Evolutionary conservation across 2,329 filamentous ascomycete genomes (phyloP).

Genomic region (Zymoseptoria ardabiliae): DNA sequence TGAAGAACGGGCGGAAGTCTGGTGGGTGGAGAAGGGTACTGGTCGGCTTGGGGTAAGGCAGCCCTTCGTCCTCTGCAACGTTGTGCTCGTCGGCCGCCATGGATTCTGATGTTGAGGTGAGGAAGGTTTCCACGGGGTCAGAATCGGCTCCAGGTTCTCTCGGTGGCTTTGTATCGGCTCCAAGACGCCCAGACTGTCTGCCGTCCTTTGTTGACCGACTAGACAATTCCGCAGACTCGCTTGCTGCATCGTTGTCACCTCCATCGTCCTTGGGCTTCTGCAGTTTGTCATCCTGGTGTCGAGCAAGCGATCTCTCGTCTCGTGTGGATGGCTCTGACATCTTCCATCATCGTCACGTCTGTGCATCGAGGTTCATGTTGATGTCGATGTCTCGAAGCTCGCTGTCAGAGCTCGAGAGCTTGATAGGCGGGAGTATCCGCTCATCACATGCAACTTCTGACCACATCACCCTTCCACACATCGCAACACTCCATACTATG

Average conservation of each 20-base stretch:
- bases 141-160: neutral
- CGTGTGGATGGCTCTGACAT: neutral
- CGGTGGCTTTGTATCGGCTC: neutral
- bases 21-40: conserved; percentile 25
- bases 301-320: neutral
- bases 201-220: neutral
- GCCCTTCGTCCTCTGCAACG: conserved; percentile 10
- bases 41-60: conserved; percentile 15
- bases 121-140: neutral
- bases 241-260: neutral
- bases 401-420: neutral
- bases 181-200: neutral
- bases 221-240: neutral
- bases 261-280: neutral
- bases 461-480: too few relatives aligned
- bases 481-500: too few relatives aligned
- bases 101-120: neutral
- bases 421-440: neutral
- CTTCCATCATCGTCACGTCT: neutral
- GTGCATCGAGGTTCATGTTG: neutral
- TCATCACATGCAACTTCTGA: neutral
- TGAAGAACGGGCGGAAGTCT: conserved; percentile 75
- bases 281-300: neutral
- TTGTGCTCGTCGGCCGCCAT: neutral
- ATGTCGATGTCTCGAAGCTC: neutral